These are phyloP conservation scores for Parathielavia hyrcaniae DNA, from an alignment of 495 filamentous ascomycete species.

Conservation along the genomic window DNA sequence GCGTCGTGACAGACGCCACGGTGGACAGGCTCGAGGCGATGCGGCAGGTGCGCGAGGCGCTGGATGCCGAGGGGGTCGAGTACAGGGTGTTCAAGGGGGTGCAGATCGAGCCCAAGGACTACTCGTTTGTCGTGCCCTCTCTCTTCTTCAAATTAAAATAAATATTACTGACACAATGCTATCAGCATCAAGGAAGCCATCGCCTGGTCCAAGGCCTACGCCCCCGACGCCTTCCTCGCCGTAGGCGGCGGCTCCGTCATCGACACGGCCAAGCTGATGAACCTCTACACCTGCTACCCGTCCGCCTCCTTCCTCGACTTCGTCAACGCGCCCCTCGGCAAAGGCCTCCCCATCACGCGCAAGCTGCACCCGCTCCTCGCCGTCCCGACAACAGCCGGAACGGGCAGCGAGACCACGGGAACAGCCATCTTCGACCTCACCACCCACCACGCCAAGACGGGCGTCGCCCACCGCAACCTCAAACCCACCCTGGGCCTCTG, in stretches of 20 bases:
- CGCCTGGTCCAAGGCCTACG: slow-evolving; percentile 68
- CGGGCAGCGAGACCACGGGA: slow-evolving; percentile 91
- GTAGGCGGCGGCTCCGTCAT: slow-evolving; percentile 88
- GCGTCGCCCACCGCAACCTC: slow-evolving; percentile 87
- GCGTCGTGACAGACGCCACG: slow-evolving; percentile 81
- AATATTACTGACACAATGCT: not conserved
- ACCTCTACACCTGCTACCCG: slow-evolving; percentile 82
- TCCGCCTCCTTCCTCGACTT: slow-evolving; percentile 93
- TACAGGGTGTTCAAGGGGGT: slow-evolving; percentile 75
- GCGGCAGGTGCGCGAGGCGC: slow-evolving; percentile 69
- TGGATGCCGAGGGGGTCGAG: slow-evolving; percentile 68
- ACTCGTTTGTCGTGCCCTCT: slow-evolving; percentile 60
- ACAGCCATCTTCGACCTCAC: slow-evolving; percentile 97
- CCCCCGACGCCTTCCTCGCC: slow-evolving; percentile 82
- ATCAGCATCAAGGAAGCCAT: slow-evolving; percentile 78
- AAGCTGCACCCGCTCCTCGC: slow-evolving; percentile 81
- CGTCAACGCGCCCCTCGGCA: slow-evolving; percentile 91
- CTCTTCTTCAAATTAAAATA: not conserved
- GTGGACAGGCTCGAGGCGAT: slow-evolving; percentile 77
- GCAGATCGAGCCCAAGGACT: slow-evolving; percentile 87
- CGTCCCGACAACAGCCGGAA: slow-evolving; percentile 91
- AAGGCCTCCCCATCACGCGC: slow-evolving; percentile 73
- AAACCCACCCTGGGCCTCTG: slow-evolving; percentile 95
- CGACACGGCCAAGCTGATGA: slow-evolving; percentile 98
- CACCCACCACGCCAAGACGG: slow-evolving; percentile 81